A percentile compares a stretch with the other conserved stretches of the same genome.
Conservation (phyloP, 1,284 basidiomycete genomes). For the Irpex sp. region DNA sequence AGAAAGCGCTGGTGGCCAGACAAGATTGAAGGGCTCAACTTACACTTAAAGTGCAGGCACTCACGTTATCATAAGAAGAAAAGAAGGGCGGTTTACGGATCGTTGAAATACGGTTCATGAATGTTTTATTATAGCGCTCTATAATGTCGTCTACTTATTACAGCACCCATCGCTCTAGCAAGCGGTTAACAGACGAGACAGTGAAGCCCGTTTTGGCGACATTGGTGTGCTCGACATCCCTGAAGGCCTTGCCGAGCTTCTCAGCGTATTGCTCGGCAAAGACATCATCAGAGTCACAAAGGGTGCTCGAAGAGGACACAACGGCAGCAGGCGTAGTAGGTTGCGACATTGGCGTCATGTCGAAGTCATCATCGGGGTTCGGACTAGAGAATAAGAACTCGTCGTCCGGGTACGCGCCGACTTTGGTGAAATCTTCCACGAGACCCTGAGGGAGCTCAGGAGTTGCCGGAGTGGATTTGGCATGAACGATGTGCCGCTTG, state of each 20-base stretch:
- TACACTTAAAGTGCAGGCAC: no score
- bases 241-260: not conserved
- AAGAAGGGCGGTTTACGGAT: no score
- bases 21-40: no score
- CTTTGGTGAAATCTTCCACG: conserved; percentile 1
- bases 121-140: no score
- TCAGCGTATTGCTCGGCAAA: not conserved
- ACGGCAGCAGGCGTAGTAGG: not conserved
- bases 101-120: no score
- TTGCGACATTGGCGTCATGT: not conserved
- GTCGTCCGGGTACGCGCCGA: conserved; percentile 10
- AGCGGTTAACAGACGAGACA: not conserved
- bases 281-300: not conserved
- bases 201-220: not conserved
- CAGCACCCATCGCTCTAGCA: not conserved
- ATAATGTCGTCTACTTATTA: not conserved
- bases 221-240: not conserved
- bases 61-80: no score
- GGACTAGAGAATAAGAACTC: conserved; percentile 13
- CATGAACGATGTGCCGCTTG: not conserved
- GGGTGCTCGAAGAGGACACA: not conserved
- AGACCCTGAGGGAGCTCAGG: not conserved
- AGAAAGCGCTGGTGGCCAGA: no score
- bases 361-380: conserved; percentile 9
- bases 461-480: not conserved